Percentiles rank a stretch among this genome's conserved stretches.
Conservation (phyloP, 495 filamentous ascomycete genomes). For the Melanomma pulvis-pyrius region DNA sequence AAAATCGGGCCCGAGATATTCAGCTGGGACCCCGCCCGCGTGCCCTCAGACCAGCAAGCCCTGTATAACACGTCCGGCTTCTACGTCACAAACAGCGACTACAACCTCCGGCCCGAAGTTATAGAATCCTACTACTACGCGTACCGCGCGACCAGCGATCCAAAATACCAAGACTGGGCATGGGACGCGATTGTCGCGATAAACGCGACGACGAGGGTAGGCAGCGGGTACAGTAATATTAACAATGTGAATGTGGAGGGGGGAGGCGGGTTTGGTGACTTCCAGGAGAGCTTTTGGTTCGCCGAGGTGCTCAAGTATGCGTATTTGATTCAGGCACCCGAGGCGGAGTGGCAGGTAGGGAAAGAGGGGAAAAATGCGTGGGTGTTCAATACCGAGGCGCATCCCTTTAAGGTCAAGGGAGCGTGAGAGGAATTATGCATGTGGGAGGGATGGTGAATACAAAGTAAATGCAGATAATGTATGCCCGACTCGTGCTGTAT, state of each 20-base stretch:
- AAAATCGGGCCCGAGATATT: constrained; percentile 81
- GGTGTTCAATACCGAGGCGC: constrained; percentile 86
- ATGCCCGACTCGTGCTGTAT: too few relatives aligned
- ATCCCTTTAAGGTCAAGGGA: constrained; percentile 64
- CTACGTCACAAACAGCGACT: constrained; percentile 65
- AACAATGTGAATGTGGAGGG: constrained; percentile 63
- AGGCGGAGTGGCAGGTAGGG: constrained; percentile 66
- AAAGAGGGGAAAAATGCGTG: constrained; percentile 61
- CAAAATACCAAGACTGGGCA: constrained; percentile 62
- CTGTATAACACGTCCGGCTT: constrained; percentile 73
- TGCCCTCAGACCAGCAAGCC: constrained; percentile 52
- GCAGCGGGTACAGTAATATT: constrained; percentile 68
- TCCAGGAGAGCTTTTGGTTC: constrained; percentile 89
- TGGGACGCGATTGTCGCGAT: constrained; percentile 80
- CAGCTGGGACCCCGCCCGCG: constrained; percentile 59
- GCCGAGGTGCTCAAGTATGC: constrained; percentile 88
- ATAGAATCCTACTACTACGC: constrained; percentile 90
- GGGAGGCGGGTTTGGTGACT: constrained; percentile 63
- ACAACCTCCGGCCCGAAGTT: constrained; percentile 80
- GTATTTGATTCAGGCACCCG: constrained; percentile 67
- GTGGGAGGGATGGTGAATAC: background rate
- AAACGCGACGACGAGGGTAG: constrained; percentile 63
- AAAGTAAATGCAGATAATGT: background rate
- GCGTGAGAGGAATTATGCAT: too few relatives aligned
- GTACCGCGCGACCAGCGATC: constrained; percentile 73